phyloP scores from a whole-genome alignment of 2,329 filamentous ascomycete species.

The Beauveria bassiana region DNA sequence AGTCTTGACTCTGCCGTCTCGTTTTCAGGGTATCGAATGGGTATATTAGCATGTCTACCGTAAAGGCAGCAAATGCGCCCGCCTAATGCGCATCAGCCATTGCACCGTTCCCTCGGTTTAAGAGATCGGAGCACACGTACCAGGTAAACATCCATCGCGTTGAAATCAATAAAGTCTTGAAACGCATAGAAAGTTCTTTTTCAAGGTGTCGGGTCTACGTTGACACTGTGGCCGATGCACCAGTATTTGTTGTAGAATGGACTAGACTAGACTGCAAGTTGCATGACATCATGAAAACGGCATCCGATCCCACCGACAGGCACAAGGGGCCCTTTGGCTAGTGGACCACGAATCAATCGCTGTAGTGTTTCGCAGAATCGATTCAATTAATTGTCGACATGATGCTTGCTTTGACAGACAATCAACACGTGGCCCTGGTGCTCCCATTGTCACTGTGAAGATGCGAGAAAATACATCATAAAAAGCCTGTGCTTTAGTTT shows the following conservation, averaged over 20 bases:
- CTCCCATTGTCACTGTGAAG: no score
- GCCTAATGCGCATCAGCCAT: slow-evolving; percentile 44
- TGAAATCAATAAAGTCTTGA: neutral
- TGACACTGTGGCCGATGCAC: neutral
- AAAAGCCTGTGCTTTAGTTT: no score
- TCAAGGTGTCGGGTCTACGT: neutral
- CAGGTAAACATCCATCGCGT: slow-evolving; percentile 25
- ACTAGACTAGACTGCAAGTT: neutral
- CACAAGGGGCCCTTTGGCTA: neutral
- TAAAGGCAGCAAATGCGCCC: slow-evolving; percentile 77
- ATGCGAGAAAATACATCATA: no score
- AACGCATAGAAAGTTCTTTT: neutral
- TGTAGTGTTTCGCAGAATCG: no score
- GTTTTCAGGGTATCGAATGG: slow-evolving; percentile 89
- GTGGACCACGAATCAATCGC: neutral
- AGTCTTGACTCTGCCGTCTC: slow-evolving; percentile 71
- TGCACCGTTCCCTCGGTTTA: neutral
- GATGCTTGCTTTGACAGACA: no score
- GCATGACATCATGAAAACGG: slow-evolving; percentile 9
- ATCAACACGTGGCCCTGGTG: no score
- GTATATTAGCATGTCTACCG: slow-evolving; percentile 78
- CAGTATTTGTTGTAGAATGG: neutral
- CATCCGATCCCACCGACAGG: neutral
- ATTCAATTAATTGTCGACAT: no score
- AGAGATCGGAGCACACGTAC: slow-evolving; percentile 15